Evolutionary conservation across 768 basidiomycete genomes (phyloP).

Genomic region (Fistulinella prunicolor): DNA sequence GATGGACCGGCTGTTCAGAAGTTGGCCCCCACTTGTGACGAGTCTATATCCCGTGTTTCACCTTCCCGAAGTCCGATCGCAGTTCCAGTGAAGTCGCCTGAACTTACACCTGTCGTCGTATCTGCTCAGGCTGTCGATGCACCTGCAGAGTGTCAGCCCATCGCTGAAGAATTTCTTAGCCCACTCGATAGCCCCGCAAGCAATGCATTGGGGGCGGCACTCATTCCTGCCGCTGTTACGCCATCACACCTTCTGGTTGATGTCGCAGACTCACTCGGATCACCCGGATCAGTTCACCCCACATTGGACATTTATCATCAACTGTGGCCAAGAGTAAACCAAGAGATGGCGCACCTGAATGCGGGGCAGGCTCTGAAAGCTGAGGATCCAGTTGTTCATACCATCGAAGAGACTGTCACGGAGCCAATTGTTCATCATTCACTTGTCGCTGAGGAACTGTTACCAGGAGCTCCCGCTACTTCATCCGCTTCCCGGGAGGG

Average conservation of each 20-base stretch:
- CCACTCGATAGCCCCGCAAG: conserved; percentile 19
- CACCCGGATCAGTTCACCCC: conserved; percentile 9
- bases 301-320: conserved; percentile 22
- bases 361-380: conserved; percentile 5
- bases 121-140: not conserved
- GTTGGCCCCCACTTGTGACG: not conserved
- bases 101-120: not conserved
- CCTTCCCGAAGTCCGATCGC: not conserved
- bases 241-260: conserved; percentile 11
- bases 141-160: conserved; percentile 3
- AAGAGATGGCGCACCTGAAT: conserved; percentile 37
- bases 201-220: not conserved
- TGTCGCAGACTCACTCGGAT: conserved; percentile 2
- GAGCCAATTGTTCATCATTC: conserved; percentile 21
- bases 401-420: not conserved
- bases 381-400: not conserved
- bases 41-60: not conserved
- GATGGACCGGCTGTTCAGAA: not conserved
- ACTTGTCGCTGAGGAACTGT: conserved; percentile 29
- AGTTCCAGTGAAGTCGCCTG: not conserved
- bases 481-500: conserved; percentile 5
- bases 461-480: conserved; percentile 25
- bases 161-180: conserved; percentile 25
- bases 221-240: not conserved
- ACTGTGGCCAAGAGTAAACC: conserved; percentile 36